A percentile compares a stretch with the other conserved stretches of the same genome.
These are phyloP conservation scores for Tylopilus orsonianus DNA, from an alignment of 1,284 basidiomycete genomes.

Conservation along the genomic window DNA sequence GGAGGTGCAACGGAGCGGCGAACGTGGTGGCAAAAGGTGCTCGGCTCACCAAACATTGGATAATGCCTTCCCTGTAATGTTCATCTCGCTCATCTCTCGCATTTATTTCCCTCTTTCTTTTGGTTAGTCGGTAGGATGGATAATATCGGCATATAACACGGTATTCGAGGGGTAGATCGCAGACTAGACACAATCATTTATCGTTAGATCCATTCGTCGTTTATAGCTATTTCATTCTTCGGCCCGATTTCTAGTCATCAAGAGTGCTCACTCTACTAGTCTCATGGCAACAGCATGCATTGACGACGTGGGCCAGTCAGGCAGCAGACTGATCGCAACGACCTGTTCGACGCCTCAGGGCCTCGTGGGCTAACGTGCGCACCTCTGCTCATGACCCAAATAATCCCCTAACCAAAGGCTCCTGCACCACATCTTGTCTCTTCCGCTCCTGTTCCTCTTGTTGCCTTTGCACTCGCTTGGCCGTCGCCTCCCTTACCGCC, in stretches of 20 bases:
- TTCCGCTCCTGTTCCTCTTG: slow-evolving; percentile 12
- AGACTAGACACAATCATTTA: neutral
- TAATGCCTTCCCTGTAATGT: slow-evolving; percentile 6
- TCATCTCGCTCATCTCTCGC: neutral
- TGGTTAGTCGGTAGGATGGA: slow-evolving; percentile 1
- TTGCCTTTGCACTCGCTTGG: slow-evolving; percentile 8
- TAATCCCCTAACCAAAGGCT: slow-evolving; percentile 17
- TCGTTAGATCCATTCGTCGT: neutral
- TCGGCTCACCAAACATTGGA: slow-evolving; percentile 16
- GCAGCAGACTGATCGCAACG: no score
- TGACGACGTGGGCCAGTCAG: no score
- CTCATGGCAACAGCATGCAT: neutral
- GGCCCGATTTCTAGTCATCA: neutral
- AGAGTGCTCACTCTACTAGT: slow-evolving; percentile 10
- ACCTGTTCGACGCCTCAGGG: neutral
- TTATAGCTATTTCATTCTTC: neutral
- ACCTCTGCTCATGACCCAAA: slow-evolving; percentile 11
- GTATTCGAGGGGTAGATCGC: slow-evolving; percentile 3
- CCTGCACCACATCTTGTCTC: slow-evolving; percentile 11
- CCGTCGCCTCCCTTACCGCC: slow-evolving; percentile 10
- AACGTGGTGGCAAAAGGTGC: slow-evolving; percentile 35
- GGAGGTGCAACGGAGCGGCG: slow-evolving; percentile 22
- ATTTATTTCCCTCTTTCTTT: neutral
- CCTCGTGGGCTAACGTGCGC: no score
- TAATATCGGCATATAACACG: neutral